Percentiles rank a stretch among this genome's conserved stretches.
phyloP scores from a whole-genome alignment of 768 basidiomycete genomes.

The Lactarius sp. region DNA sequence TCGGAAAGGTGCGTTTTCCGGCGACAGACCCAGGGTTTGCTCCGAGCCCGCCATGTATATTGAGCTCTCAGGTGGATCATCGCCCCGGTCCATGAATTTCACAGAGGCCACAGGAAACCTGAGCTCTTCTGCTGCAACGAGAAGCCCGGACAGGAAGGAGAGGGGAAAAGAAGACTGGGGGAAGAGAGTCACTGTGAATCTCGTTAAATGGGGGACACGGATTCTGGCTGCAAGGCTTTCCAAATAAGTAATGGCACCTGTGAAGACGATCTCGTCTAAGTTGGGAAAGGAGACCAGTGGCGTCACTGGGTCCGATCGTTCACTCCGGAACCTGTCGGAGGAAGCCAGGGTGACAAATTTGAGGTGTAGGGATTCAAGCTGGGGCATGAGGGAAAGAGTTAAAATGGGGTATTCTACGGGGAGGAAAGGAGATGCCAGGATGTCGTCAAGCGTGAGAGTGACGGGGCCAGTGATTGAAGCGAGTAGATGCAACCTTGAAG shows the following conservation, averaged over 20 bases:
- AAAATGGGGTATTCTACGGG: not conserved
- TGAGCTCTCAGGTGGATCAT: not conserved
- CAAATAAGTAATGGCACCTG: not conserved
- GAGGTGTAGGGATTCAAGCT: not conserved
- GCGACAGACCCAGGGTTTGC: not conserved
- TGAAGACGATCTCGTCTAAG: not conserved
- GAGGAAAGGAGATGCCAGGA: no score
- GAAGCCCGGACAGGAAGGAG: not conserved
- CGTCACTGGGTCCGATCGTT: no score
- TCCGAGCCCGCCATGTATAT: not conserved
- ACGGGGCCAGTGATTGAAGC: not conserved
- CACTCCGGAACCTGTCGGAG: no score
- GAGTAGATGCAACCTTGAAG: not conserved
- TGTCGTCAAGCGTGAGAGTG: not conserved
- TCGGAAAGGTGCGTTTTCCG: not conserved
- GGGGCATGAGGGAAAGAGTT: not conserved
- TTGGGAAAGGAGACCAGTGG: no score
- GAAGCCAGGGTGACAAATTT: not conserved
- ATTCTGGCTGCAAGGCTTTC: not conserved
- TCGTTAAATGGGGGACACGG: not conserved
- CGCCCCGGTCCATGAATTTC: not conserved
- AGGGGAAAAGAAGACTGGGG: not conserved
- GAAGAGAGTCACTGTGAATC: not conserved
- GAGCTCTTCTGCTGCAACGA: not conserved
- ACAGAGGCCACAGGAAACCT: not conserved